These are phyloP conservation scores for Eucalyptus marginata DNA, from an alignment of 345 rosid species.

Conservation along the genomic window DNA sequence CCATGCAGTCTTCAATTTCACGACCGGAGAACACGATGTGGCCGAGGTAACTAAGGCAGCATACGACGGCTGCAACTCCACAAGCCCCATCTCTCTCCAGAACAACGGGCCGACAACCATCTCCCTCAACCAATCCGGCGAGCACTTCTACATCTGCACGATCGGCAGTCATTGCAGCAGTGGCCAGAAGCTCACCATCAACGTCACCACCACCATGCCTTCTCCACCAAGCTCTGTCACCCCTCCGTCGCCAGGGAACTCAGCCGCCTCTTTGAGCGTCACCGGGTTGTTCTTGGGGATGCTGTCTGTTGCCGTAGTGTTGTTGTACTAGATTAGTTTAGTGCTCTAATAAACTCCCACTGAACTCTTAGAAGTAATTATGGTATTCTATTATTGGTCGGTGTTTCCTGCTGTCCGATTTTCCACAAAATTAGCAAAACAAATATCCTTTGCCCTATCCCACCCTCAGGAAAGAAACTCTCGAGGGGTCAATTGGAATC, in stretches of 20 bases:
- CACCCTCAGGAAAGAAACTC: neutral
- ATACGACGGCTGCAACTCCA: constrained; percentile 17
- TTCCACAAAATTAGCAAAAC: neutral
- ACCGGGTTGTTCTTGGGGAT: constrained; percentile 12
- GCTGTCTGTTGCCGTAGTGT: constrained; percentile 8
- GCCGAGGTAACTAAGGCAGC: constrained; percentile 21
- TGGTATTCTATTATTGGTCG: neutral
- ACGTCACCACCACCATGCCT: neutral
- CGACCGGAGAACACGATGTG: constrained; percentile 20
- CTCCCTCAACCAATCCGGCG: constrained; percentile 19
- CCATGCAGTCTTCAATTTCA: constrained; percentile 28
- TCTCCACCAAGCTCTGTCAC: neutral
- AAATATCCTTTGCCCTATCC: neutral
- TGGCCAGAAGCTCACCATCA: constrained; percentile 29
- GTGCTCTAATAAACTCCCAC: too few species aligned
- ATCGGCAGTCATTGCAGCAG: constrained; percentile 12
- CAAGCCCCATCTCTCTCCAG: constrained; percentile 7
- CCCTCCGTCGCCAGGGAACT: constrained; percentile 19
- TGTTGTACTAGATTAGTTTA: constrained; percentile 12
- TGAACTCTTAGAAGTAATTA: too few species aligned
- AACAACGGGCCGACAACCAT: constrained; percentile 11
- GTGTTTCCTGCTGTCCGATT: neutral
- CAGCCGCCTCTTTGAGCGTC: constrained; percentile 20
- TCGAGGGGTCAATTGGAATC: neutral
- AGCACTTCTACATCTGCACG: constrained; percentile 22